Percentiles rank a stretch among this genome's conserved stretches.
These are phyloP conservation scores for Suillus weaverae DNA, from an alignment of 768 basidiomycete genomes.

Conservation along the genomic window DNA sequence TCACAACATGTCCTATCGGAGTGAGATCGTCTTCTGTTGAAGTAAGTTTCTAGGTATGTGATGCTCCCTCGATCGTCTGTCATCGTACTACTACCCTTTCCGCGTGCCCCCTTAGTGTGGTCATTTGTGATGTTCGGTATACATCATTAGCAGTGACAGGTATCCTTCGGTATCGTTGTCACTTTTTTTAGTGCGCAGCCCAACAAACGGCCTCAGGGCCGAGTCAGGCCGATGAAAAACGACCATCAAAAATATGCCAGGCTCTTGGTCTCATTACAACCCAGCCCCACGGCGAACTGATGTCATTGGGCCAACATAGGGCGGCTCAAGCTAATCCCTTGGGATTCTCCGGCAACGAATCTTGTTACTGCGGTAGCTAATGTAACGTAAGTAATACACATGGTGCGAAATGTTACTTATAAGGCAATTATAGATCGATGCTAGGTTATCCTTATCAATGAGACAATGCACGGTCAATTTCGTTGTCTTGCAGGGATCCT, in stretches of 20 bases:
- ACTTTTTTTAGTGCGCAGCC: background rate
- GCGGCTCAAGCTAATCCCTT: too few species aligned
- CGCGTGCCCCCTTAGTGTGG: background rate
- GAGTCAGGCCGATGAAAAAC: background rate
- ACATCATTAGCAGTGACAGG: background rate
- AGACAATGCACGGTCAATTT: background rate
- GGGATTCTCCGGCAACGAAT: too few species aligned
- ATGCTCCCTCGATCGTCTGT: background rate
- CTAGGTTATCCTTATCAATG: background rate
- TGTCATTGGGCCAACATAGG: background rate
- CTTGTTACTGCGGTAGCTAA: background rate
- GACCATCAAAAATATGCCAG: background rate
- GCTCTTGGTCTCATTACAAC: background rate
- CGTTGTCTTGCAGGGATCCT: background rate
- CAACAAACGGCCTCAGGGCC: background rate
- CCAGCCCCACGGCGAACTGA: background rate
- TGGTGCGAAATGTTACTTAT: background rate
- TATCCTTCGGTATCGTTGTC: background rate
- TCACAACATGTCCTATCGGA: background rate
- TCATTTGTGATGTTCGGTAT: background rate
- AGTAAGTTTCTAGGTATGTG: background rate
- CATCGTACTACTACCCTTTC: background rate
- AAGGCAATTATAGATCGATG: background rate
- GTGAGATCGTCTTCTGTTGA: background rate
- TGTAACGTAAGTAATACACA: background rate